A percentile compares a stretch with the other conserved stretches of the same genome.
Conservation (phyloP, 177 flowering plant genomes). For the Vitis hybrid region DNA sequence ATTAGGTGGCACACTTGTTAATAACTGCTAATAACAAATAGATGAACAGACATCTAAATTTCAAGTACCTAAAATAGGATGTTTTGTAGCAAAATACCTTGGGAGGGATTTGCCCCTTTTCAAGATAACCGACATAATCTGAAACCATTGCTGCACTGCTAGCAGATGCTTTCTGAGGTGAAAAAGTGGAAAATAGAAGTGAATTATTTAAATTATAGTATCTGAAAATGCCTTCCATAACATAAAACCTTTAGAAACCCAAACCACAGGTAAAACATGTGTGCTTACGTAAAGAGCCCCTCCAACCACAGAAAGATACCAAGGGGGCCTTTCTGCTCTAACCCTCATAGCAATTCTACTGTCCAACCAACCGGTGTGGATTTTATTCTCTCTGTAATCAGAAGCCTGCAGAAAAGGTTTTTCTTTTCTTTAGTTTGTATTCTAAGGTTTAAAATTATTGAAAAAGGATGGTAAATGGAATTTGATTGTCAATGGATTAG, state of each 20-base stretch:
- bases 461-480: not conserved
- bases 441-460: not conserved
- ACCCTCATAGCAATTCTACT: constrained; percentile 99
- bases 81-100: constrained; percentile 56
- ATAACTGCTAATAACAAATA: not conserved
- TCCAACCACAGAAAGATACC: constrained; percentile 99
- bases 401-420: constrained; percentile 57
- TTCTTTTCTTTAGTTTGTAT: constrained; percentile 5
- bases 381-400: constrained; percentile 89
- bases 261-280: constrained; percentile 1
- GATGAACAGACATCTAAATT: not conserved
- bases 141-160: constrained; percentile 96
- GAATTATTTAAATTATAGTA: not conserved
- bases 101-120: constrained; percentile 99
- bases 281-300: constrained; percentile 92
- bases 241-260: not conserved
- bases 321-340: constrained; percentile 98
- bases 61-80: not conserved
- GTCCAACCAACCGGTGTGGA: constrained; percentile 99
- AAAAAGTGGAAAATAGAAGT: constrained; percentile 9
- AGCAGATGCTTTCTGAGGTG: constrained; percentile 84
- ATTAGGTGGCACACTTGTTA: constrained; percentile 3
- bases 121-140: constrained; percentile 97
- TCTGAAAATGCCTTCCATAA: not conserved
- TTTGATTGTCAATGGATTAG: constrained; percentile 3